These are phyloP conservation scores for Aspergillus sp. DNA, from an alignment of 2,329 filamentous ascomycete genomes.

Conservation along the genomic window DNA sequence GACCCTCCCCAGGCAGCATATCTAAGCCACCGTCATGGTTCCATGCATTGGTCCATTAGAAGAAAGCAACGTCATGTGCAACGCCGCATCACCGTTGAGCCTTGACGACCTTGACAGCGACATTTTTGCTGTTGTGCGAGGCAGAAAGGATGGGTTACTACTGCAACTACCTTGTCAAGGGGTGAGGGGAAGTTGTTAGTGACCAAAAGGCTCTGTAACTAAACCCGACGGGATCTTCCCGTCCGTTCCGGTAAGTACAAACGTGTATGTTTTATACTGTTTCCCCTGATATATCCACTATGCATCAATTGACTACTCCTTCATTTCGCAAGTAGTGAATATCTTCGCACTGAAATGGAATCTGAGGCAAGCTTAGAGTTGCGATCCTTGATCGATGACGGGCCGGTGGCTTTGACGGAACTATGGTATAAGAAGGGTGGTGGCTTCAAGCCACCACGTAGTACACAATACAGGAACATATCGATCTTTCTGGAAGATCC, in stretches of 20 bases:
- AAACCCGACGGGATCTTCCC: conserved; percentile 14
- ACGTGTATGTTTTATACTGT: not conserved
- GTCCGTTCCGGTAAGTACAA: conserved; percentile 4
- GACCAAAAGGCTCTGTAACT: not conserved
- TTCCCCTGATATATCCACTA: not conserved
- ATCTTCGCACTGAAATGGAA: too few relatives aligned
- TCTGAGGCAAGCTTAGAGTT: not conserved
- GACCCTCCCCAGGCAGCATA: too few relatives aligned
- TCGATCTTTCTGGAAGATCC: conserved; percentile 12
- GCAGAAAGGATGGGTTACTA: too few relatives aligned
- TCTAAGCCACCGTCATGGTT: not conserved
- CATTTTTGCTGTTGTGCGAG: not conserved
- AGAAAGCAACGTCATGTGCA: not conserved
- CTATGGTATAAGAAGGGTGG: not conserved
- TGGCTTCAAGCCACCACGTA: conserved; percentile 9
- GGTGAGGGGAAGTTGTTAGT: not conserved
- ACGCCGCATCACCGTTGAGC: too few relatives aligned
- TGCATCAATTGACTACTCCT: too few relatives aligned
- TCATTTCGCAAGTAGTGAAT: not conserved
- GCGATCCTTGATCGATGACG: not conserved
- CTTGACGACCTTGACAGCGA: not conserved
- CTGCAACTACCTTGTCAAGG: not conserved
- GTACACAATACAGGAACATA: conserved; percentile 5
- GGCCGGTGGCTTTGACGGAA: not conserved
- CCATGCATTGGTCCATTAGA: not conserved